Percentiles rank a stretch among this genome's conserved stretches.
These are phyloP conservation scores for Exophiala sp. DNA, from an alignment of 2,329 filamentous ascomycete genomes.

Conservation along the genomic window DNA sequence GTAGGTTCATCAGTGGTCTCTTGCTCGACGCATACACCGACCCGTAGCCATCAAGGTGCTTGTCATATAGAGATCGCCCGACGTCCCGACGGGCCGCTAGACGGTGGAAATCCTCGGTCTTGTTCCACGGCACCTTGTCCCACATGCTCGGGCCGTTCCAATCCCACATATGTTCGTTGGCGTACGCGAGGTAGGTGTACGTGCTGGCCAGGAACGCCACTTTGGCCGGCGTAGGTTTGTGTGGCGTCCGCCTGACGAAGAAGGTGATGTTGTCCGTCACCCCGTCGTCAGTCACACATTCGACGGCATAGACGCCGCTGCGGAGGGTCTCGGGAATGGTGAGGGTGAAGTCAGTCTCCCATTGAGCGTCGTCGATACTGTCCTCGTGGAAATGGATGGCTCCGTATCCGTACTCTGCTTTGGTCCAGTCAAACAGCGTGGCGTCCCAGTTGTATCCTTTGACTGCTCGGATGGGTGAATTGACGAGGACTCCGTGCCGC, in stretches of 20 bases:
- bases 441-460: conserved; percentile 34
- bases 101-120: conserved; percentile 24
- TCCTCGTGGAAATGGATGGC: conserved; percentile 39
- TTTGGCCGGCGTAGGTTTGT: conserved; percentile 11
- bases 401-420: conserved; percentile 34
- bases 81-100: conserved; percentile 33
- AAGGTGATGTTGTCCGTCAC: conserved; percentile 33
- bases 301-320: conserved; percentile 32
- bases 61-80: conserved; percentile 36
- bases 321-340: conserved; percentile 23
- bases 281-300: conserved; percentile 24
- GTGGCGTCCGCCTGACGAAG: conserved; percentile 33
- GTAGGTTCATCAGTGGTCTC: conserved; percentile 35
- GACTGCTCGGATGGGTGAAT: conserved; percentile 34
- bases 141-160: conserved; percentile 27
- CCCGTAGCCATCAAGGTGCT: conserved; percentile 36
- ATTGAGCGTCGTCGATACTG: conserved; percentile 35
- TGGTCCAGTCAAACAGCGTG: conserved; percentile 32
- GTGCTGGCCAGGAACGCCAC: conserved; percentile 34
- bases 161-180: conserved; percentile 38
- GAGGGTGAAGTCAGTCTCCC: conserved; percentile 33
- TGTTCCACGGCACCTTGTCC: conserved; percentile 2
- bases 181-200: conserved; percentile 37
- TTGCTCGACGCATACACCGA: conserved; percentile 31
- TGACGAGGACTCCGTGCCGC: conserved; percentile 31